Base-by-base conservation (phyloP, 2,329 filamentous ascomycete genomes). In the Teratosphaeria epicoccoides region DNA sequence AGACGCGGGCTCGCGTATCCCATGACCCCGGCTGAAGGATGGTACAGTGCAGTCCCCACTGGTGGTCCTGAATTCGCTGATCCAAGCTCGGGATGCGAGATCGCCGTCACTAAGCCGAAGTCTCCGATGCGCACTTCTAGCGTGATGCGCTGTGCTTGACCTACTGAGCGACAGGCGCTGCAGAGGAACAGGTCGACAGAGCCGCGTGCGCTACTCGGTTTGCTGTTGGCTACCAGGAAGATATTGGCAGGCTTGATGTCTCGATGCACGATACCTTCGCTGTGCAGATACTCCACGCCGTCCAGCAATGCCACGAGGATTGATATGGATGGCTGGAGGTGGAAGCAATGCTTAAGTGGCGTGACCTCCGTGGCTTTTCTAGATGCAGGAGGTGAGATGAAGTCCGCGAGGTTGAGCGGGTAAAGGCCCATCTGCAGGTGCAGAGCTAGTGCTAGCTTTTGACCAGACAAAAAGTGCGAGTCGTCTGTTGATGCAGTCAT, bases 391-490 rank as follows among this genome's bases (percentile, higher is more conserved):
- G 71, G 66, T 45, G 71, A 75, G 4, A 85, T 63, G 58, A 80
- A 84, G 1, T 78, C 76, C 7, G 77, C 74, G 10, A 86, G 71
- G 1, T 80, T 83, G 49, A 82, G 72, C 0, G 81, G 80, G 62
- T 83, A 80, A 2, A 82, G 70, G 4, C 78, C 79, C 81, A 85
- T 85, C 60, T 85, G 82, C n/a, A 85, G 80, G 62, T 84, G 81
- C 7, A 85, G 70, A 4, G 76, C 76, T 10, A 82, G 59, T 10
- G 45, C 64, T 17, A 63, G 61, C 14, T 10, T 43, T 7, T 14
- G 33, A 17, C 14, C 14, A 4, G n/a, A 4, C 17, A 37, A 22
- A 25, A 37, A 51, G 20, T 43, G 20, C 4, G 17, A 20, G 9
- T 23, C 17, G 22, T 12, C 29, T 23, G 29, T 44, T 20, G 40